These are phyloP conservation scores for Erysimum cheiranthoides DNA, from an alignment of 345 rosid species.

Conservation along the genomic window DNA sequence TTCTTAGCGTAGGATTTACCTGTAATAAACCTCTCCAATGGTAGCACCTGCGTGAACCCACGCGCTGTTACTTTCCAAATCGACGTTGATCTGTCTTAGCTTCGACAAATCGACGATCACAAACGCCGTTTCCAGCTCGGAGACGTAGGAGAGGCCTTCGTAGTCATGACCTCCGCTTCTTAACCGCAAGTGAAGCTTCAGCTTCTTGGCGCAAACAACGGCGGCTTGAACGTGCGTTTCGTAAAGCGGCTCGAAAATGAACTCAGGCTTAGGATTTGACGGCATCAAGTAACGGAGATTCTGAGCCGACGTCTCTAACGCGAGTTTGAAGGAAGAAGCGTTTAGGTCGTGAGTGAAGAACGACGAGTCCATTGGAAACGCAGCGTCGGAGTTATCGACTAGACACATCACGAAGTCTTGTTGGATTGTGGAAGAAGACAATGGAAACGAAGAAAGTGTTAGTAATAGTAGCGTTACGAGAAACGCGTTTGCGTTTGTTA, in stretches of 20 bases:
- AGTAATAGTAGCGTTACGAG: constrained; percentile 20
- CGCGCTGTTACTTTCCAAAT: constrained; percentile 56
- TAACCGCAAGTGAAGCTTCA: constrained; percentile 57
- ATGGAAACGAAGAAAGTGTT: constrained; percentile 24
- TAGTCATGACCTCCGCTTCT: constrained; percentile 84
- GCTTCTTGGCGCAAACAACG: constrained; percentile 62
- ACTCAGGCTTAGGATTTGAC: constrained; percentile 61
- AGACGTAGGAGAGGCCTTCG: constrained; percentile 71
- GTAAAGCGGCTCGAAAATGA: constrained; percentile 61
- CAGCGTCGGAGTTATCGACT: constrained; percentile 46
- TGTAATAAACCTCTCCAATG: constrained; percentile 59
- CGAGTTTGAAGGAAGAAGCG: constrained; percentile 48
- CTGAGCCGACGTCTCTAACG: constrained; percentile 58
- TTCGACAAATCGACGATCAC: constrained; percentile 60
- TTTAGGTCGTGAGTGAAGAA: constrained; percentile 52
- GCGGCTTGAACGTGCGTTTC: constrained; percentile 74
- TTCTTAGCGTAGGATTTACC: constrained; percentile 18
- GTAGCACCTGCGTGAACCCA: constrained; percentile 86
- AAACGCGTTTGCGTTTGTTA: constrained; percentile 35
- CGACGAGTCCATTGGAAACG: constrained; percentile 42
- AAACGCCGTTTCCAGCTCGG: constrained; percentile 60
- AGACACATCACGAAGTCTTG: constrained; percentile 59
- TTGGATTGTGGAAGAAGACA: constrained; percentile 43
- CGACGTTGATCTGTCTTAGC: constrained; percentile 61
- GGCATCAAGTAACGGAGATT: constrained; percentile 60